A percentile compares a stretch with the other conserved stretches of the same genome.
Conservation (phyloP, 2,329 filamentous ascomycete species). For the Colletotrichum paranaense region DNA sequence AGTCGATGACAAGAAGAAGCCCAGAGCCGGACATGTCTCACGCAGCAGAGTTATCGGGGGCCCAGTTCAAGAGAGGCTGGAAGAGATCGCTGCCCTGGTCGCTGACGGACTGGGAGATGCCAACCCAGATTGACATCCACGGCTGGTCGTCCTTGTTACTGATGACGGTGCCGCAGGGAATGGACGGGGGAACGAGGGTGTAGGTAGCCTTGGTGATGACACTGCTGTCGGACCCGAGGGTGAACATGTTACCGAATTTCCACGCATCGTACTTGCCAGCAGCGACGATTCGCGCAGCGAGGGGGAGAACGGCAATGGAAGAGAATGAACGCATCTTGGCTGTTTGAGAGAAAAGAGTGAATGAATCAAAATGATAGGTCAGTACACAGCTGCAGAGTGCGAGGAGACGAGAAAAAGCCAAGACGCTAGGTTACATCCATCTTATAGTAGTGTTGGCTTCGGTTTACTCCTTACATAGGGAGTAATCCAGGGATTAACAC, state of each 20-base stretch:
- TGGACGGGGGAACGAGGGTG: too few relatives aligned
- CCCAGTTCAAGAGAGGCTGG: neutral
- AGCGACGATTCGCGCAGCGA: conserved; percentile 14
- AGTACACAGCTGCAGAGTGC: too few relatives aligned
- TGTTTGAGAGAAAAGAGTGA: conserved; percentile 9
- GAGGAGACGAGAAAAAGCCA: neutral
- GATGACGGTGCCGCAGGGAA: too few relatives aligned
- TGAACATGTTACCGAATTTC: conserved; percentile 27
- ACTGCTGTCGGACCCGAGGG: too few relatives aligned
- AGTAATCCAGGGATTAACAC: too few relatives aligned
- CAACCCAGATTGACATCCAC: conserved; percentile 26
- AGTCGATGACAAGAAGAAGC: neutral
- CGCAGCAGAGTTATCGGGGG: neutral
- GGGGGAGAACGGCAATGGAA: neutral
- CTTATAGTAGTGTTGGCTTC: neutral
- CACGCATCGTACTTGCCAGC: conserved; percentile 15
- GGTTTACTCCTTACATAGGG: too few relatives aligned
- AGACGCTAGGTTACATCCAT: conserved; percentile 1
- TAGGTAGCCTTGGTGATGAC: too few relatives aligned
- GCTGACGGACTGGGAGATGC: conserved; percentile 16
- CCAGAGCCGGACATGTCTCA: neutral
- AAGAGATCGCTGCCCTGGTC: conserved; percentile 9
- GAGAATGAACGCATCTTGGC: conserved; percentile 9
- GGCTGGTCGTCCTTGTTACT: neutral
- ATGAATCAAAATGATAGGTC: neutral